Evolutionary conservation across 2,329 filamentous ascomycete species (phyloP), one percentile per base, ranked within the genome.

Genomic region (Sordariomycetes sp.): DNA sequence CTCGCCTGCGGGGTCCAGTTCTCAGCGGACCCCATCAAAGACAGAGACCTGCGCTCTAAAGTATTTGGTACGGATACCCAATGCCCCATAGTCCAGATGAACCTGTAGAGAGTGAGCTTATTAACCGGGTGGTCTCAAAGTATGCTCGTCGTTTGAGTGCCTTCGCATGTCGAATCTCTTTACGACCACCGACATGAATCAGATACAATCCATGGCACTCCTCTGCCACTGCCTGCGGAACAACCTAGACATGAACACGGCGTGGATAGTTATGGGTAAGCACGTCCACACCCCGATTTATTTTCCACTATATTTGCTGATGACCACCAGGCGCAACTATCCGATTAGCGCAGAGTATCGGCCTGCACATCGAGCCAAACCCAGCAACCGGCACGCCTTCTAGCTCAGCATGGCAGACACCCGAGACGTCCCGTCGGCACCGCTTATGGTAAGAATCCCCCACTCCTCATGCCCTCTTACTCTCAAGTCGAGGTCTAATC

Each of bases 201-300:
- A 57, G 20, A 53, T 57, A 18, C 55, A 57, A 32, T 24, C 55
- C 5, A 53, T 57, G 55, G 55, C 48, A 14, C 55, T 57, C 7
- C 48, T 57, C 16, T 32, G 55, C 12, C 55, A 57, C 34, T 57
- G 46, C 10, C 55, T 57, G 10, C 55, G 55, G 20, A 57, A 57
- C 18, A 57, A 57, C 16, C 46, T 57, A 3, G 55, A 57, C 34
- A 57, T 57, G 55, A 57, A 57, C 25, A 53, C 46, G 32, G 34
- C 55, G 10, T 57, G 55, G 55, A 53, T 57, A 14, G 16, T 53
- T 11, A 57, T 57, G 55, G 55, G 55, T 55, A 8, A 16, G 54
- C 28, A 32, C 8, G 25, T 25, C 46, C 2, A 11, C n/a, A 16
- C 12, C 37, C 12, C 12, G 37, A 7, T 43, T 3, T 37, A 37